phyloP scores from a whole-genome alignment of 176 grass and related monocot species.

The Puya raimondii region DNA sequence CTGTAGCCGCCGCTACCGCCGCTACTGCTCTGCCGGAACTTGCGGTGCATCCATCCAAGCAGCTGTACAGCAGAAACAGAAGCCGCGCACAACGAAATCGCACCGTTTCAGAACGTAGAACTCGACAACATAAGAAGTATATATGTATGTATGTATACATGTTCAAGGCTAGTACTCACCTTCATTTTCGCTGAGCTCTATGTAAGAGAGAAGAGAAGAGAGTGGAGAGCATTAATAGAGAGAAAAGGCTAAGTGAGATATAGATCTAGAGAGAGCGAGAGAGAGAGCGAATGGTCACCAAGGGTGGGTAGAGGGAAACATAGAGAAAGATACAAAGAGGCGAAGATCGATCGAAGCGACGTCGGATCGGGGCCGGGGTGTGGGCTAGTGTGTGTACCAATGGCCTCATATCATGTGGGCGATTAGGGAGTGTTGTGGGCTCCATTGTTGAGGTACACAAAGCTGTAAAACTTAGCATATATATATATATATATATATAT shows the following conservation, averaged over 20 bases:
- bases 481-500: not conserved
- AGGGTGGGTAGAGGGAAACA: constrained; percentile 61
- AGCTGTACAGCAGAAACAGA: constrained; percentile 30
- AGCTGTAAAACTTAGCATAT: not conserved
- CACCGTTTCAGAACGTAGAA: not conserved
- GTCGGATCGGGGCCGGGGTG: too few relatives aligned
- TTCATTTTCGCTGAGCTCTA: constrained; percentile 48
- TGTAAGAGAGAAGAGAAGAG: constrained; percentile 15
- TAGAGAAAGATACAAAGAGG: constrained; percentile 57
- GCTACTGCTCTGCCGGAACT: constrained; percentile 47
- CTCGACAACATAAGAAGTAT: constrained; percentile 3
- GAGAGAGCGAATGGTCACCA: constrained; percentile 12
- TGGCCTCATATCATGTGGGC: constrained; percentile 22
- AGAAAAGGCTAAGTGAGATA: constrained; percentile 36
- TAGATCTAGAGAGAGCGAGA: constrained; percentile 6
- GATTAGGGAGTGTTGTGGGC: constrained; percentile 20
- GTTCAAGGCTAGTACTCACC: constrained; percentile 26
- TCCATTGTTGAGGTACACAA: constrained; percentile 4
- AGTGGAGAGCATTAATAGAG: constrained; percentile 20
- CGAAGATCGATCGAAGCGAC: too few relatives aligned
- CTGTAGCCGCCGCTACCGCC: not conserved
- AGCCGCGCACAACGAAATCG: not conserved
- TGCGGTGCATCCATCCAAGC: constrained; percentile 95
- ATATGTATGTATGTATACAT: not conserved
- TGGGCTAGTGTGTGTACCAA: not conserved